Evolutionary conservation across 192 early-diverging fungal genomes (phyloP), one percentile per base, ranked within the genome.

Genomic region (Coemansia sp.): DNA sequence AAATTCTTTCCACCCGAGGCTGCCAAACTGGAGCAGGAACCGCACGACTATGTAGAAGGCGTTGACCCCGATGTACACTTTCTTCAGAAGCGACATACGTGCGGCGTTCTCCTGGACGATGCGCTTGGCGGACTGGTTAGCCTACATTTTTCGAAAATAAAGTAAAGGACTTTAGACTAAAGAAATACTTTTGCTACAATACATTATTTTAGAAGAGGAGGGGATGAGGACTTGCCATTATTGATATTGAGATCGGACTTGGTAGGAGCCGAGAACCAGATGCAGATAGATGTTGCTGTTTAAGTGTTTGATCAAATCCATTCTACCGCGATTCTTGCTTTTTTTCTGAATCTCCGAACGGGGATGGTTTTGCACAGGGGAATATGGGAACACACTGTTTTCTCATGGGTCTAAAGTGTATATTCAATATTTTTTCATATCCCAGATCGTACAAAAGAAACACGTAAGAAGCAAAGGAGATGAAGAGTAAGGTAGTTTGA

Each of bases 61-160:
- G 69, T 84, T 77, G 59, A 74, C 59, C 2, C 59, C 60, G 16
- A 77, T 15, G 35, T 60, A 53, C 30, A 68, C 48, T 58, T 68
- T 75, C 64, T 63, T 49, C 11, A 80, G 46, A 6, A 57, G n/a
- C 9, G 66, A 48, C 51, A 84, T 65, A n/a, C 76, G 76, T 20
- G 61, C 43, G 23, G 72, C 72, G 60, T 84, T 84, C 39, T 72
- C 66, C 35, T 75, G 73, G 18, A 63, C 60, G 21, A 84, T 78
- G 20, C 81, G 72, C 34, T 84, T 84, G 51, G 76, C 76, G 0
- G 81, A 84, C 53, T 70, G 62, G 57, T 73, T 74, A 15, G 38
- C 39, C 59, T 60, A 36, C 39, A 62, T 52, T 52, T 52, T 24
- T 52, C 49, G 39, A 41, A 41, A 46, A 14, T 46, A 18, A 18